A percentile compares a stretch with the other conserved stretches of the same genome.
Evolutionary conservation across 805 yeast species (phyloP).

Genomic region (Metschnikowia peoriensis): DNA sequence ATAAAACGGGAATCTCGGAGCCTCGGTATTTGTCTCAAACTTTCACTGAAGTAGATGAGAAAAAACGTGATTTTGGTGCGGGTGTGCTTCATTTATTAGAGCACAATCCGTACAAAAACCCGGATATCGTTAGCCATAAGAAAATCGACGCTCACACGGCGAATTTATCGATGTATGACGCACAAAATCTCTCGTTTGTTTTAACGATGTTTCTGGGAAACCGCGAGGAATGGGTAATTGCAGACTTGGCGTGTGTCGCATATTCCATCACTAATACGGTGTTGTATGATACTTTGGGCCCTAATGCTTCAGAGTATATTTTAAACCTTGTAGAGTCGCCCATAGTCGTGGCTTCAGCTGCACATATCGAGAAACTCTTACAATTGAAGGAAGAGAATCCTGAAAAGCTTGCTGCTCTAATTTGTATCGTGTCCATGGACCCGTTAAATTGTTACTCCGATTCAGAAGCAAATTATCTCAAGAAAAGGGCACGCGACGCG

Average conservation of each 20-base stretch:
- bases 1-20: slow-evolving; percentile 26
- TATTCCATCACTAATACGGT: slow-evolving; percentile 34
- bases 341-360: slow-evolving; percentile 38
- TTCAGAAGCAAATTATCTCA: slow-evolving; percentile 29
- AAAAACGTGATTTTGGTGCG: slow-evolving; percentile 36
- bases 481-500: slow-evolving; percentile 16
- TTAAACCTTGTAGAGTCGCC: slow-evolving; percentile 62
- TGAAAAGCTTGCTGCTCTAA: slow-evolving; percentile 17
- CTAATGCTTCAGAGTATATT: slow-evolving; percentile 62
- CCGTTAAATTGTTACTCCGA: slow-evolving; percentile 18
- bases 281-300: slow-evolving; percentile 38
- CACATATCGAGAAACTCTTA: slow-evolving; percentile 10
- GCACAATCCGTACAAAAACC: slow-evolving; percentile 20
- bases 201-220: slow-evolving; percentile 58
- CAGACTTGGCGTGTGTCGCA: slow-evolving; percentile 66
- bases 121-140: slow-evolving; percentile 20
- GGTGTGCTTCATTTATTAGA: slow-evolving; percentile 34
- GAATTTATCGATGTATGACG: slow-evolving; percentile 12
- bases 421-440: slow-evolving; percentile 28
- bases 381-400: slow-evolving; percentile 14
- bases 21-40: slow-evolving; percentile 31
- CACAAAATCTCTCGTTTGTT: slow-evolving; percentile 36
- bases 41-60: slow-evolving; percentile 29
- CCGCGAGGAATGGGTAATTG: slow-evolving; percentile 63
- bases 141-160: slow-evolving; percentile 22